These are phyloP conservation scores for Yarrowia phangngaensis DNA, from an alignment of 805 yeast species.

Conservation along the genomic window DNA sequence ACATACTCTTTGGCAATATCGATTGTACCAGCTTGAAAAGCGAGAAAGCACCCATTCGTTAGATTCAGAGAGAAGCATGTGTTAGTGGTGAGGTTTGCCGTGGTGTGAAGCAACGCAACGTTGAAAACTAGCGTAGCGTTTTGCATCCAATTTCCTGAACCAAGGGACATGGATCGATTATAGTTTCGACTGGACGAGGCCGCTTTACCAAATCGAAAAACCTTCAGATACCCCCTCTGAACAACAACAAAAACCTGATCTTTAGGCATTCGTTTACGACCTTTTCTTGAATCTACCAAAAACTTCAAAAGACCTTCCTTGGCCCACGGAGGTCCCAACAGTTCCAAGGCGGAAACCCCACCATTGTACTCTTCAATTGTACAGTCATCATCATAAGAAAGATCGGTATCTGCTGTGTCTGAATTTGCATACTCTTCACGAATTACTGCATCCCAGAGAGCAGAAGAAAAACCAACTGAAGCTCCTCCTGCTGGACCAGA, in stretches of 20 bases:
- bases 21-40: constrained; percentile 59
- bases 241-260: constrained; percentile 57
- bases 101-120: constrained; percentile 47
- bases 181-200: not conserved
- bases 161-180: constrained; percentile 36
- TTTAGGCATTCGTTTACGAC: constrained; percentile 40
- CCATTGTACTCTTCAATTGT: not conserved
- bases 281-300: constrained; percentile 28
- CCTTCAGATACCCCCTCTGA: constrained; percentile 55
- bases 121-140: constrained; percentile 56
- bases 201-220: constrained; percentile 32
- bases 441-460: constrained; percentile 33
- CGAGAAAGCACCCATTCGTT: constrained; percentile 15
- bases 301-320: constrained; percentile 60
- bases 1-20: constrained; percentile 67
- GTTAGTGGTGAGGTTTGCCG: constrained; percentile 33
- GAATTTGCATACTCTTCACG: constrained; percentile 31
- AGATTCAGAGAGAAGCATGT: constrained; percentile 38
- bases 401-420: not conserved
- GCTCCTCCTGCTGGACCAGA: constrained; percentile 2
- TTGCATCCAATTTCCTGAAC: constrained; percentile 67
- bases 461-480: constrained; percentile 35
- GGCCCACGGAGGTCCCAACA: constrained; percentile 71
- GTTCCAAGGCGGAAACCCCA: constrained; percentile 43
- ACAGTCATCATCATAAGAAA: constrained; percentile 4